A percentile compares a stretch with the other conserved stretches of the same genome.
Conservation (phyloP, 371 early-diverging fungal genomes). For the Apophysomyces trapeziformis region DNA sequence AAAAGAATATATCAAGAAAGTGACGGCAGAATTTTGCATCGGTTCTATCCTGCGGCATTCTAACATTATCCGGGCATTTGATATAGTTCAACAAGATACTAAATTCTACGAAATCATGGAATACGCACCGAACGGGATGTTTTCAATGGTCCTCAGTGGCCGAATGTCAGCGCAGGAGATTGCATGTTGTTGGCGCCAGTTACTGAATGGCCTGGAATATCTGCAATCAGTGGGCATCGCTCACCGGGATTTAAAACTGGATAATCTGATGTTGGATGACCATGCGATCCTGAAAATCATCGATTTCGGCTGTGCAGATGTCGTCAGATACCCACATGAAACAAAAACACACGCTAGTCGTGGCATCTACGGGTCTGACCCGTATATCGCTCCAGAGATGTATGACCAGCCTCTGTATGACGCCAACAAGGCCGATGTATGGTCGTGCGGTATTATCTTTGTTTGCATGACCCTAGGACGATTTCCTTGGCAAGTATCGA, state of each 20-base stretch:
- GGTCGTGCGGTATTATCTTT: constrained; percentile 76
- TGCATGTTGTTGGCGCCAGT: constrained; percentile 72
- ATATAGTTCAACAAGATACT: constrained; percentile 69
- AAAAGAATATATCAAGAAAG: constrained; percentile 78
- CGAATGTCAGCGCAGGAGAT: constrained; percentile 62
- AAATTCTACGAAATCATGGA: constrained; percentile 79
- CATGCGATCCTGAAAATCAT: constrained; percentile 81
- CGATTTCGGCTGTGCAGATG: constrained; percentile 91
- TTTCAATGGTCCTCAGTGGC: constrained; percentile 67
- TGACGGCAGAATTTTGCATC: constrained; percentile 86
- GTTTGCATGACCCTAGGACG: constrained; percentile 69
- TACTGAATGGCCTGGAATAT: constrained; percentile 72
- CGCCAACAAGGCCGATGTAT: constrained; percentile 66
- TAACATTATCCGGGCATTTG: constrained; percentile 85
- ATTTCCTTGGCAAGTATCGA: constrained; percentile 64
- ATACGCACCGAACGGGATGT: constrained; percentile 77
- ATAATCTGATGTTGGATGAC: constrained; percentile 76
- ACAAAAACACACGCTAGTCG: constrained; percentile 23
- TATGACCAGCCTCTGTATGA: constrained; percentile 55
- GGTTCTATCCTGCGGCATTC: constrained; percentile 76
- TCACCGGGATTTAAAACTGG: constrained; percentile 87
- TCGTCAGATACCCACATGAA: constrained; percentile 71
- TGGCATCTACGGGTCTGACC: constrained; percentile 62
- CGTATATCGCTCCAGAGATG: constrained; percentile 67
- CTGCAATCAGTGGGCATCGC: constrained; percentile 78